phyloP scores from a whole-genome alignment of 1,284 basidiomycete genomes.

The Kwoniella shivajii region DNA sequence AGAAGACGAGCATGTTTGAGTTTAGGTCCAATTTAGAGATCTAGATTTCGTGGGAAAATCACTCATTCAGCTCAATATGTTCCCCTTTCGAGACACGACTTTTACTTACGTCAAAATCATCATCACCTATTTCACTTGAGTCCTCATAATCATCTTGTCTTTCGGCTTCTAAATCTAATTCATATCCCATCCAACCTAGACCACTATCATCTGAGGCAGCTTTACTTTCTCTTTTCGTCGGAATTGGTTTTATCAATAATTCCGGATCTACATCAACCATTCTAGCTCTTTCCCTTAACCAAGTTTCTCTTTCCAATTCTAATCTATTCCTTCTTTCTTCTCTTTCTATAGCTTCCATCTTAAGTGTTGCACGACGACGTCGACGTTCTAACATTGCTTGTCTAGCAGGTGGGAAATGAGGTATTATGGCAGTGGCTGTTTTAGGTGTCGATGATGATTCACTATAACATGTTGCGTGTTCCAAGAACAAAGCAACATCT shows the following conservation, averaged over 20 bases:
- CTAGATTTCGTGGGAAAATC: background rate
- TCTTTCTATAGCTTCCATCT: slow-evolving; percentile 55
- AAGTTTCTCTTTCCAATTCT: slow-evolving; percentile 61
- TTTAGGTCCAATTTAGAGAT: slow-evolving; percentile 5
- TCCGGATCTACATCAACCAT: slow-evolving; percentile 36
- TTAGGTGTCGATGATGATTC: slow-evolving; percentile 18
- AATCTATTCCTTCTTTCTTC: slow-evolving; percentile 62
- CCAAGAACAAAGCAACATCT: slow-evolving; percentile 74
- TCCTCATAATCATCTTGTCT: slow-evolving; percentile 23
- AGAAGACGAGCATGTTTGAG: slow-evolving; percentile 76
- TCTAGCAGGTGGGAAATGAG: slow-evolving; percentile 22
- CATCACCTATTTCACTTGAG: slow-evolving; percentile 43
- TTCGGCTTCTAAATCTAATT: slow-evolving; percentile 17
- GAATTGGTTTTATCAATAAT: slow-evolving; percentile 26
- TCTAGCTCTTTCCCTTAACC: slow-evolving; percentile 57
- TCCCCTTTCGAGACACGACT: too few relatives aligned
- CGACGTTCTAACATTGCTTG: slow-evolving; percentile 56
- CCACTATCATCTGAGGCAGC: slow-evolving; percentile 24
- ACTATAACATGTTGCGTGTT: slow-evolving; percentile 46
- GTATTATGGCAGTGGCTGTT: slow-evolving; percentile 1
- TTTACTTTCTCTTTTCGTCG: slow-evolving; percentile 1
- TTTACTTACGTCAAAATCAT: slow-evolving; percentile 38
- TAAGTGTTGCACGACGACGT: slow-evolving; percentile 66
- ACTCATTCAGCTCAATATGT: background rate
- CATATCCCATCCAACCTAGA: slow-evolving; percentile 22